Percentiles rank a stretch among this genome's conserved stretches.
Evolutionary conservation across 2,329 filamentous ascomycete genomes (phyloP).

Genomic region (Bretziella fagacearum): DNA sequence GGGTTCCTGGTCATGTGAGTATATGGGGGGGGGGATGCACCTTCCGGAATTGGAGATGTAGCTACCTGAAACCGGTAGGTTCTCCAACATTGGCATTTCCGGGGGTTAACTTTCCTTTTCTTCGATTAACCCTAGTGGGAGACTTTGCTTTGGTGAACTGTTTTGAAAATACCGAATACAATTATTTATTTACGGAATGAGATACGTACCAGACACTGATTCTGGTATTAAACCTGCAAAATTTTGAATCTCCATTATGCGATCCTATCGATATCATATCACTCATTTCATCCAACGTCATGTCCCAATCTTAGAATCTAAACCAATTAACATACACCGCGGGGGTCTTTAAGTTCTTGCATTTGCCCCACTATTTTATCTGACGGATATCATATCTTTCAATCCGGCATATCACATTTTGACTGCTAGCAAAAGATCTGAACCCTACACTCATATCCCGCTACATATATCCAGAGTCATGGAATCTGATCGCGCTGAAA

Average conservation of each 20-base stretch:
- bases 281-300: too few species aligned
- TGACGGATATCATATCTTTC: conserved; percentile 2
- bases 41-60: not conserved
- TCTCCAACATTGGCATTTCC: conserved; percentile 4
- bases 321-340: not conserved
- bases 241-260: too few species aligned
- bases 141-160: not conserved
- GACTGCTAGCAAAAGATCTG: conserved; percentile 1
- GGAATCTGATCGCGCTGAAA: conserved; percentile 58
- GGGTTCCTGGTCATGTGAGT: not conserved
- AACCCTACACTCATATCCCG: not conserved
- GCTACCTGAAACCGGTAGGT: conserved; percentile 1
- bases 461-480: too few species aligned
- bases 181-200: not conserved
- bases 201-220: too few species aligned
- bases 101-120: not conserved
- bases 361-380: conserved; percentile 14
- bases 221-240: too few species aligned
- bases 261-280: too few species aligned
- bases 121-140: not conserved
- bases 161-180: not conserved
- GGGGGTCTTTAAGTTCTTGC: conserved; percentile 11
- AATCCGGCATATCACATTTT: conserved; percentile 6
- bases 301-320: too few species aligned
- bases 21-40: not conserved